Evolutionary conservation across 495 filamentous ascomycete genomes (phyloP).

Genomic region (Xanthoparmelia taractica): DNA sequence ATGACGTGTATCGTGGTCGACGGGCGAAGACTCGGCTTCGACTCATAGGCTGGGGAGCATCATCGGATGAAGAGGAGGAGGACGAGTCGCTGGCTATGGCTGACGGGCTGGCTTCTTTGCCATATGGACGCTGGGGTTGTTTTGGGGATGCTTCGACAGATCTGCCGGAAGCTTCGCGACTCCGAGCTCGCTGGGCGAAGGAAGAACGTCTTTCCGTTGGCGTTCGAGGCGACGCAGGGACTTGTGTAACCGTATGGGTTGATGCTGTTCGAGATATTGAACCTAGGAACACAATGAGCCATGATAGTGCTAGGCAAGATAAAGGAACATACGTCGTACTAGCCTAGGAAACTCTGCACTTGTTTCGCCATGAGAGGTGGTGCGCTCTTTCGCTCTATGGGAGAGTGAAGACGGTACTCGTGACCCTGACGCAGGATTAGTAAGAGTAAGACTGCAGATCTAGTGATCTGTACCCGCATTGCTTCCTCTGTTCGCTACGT

Average conservation of each 20-base stretch:
- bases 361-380: slow-evolving; percentile 26
- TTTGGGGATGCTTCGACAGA: slow-evolving; percentile 16
- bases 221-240: slow-evolving; percentile 14
- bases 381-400: slow-evolving; percentile 53
- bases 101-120: slow-evolving; percentile 28
- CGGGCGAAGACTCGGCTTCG: slow-evolving; percentile 44
- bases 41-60: slow-evolving; percentile 26
- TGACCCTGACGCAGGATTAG: slow-evolving; percentile 37
- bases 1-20: slow-evolving; percentile 43
- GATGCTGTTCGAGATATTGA: slow-evolving; percentile 39
- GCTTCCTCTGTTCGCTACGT: slow-evolving; percentile 50
- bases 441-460: slow-evolving; percentile 7
- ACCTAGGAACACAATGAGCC: slow-evolving; percentile 17
- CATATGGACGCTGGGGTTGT: slow-evolving; percentile 15
- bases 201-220: slow-evolving; percentile 11
- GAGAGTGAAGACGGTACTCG: slow-evolving; percentile 54
- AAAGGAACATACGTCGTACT: slow-evolving; percentile 6
- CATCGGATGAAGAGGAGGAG: slow-evolving; percentile 41
- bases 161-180: slow-evolving; percentile 18
- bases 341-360: slow-evolving; percentile 5
- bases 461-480: slow-evolving; percentile 43
- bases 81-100: slow-evolving; percentile 35
- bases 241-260: slow-evolving; percentile 39
- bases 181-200: slow-evolving; percentile 14
- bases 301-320: not conserved